phyloP scores from a whole-genome alignment of 176 grass and related monocot genomes.

The Eleusine indica region DNA sequence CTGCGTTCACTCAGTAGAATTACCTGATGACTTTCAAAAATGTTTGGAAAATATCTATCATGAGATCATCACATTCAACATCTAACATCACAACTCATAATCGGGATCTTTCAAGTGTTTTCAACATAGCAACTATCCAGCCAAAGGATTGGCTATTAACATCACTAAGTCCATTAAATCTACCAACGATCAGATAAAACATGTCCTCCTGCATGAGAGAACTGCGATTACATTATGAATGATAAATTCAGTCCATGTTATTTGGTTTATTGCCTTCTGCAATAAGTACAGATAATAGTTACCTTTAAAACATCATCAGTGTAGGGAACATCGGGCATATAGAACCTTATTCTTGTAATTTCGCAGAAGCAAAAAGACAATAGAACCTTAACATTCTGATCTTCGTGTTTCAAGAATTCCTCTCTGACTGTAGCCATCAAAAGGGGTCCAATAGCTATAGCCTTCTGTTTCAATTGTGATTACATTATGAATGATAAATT shows the following conservation, averaged over 20 bases:
- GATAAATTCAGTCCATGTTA: conserved; percentile 17
- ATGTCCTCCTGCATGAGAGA: conserved; percentile 80
- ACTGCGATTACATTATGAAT: not conserved
- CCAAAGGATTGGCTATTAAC: conserved; percentile 68
- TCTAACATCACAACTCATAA: conserved; percentile 99
- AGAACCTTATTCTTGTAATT: conserved; percentile 86
- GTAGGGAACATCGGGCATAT: conserved; percentile 88
- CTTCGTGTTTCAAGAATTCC: conserved; percentile 83
- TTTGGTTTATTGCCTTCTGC: conserved; percentile 17
- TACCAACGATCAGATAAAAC: conserved; percentile 87
- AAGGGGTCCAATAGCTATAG: conserved; percentile 18
- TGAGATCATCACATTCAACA: conserved; percentile 95
- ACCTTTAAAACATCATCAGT: conserved; percentile 94
- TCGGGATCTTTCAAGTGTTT: conserved; percentile 92
- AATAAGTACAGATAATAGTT: conserved; percentile 31
- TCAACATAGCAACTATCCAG: conserved; percentile 84
- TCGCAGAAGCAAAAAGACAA: conserved; percentile 94
- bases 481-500: conserved; percentile 4
- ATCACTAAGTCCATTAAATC: conserved; percentile 83
- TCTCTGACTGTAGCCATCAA: conserved; percentile 77
- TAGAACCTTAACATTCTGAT: conserved; percentile 86
- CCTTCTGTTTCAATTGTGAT: too few relatives aligned
- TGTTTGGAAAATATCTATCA: conserved; percentile 85
- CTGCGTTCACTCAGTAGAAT: not conserved
- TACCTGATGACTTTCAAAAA: conserved; percentile 85